A percentile compares a stretch with the other conserved stretches of the same genome.
Evolutionary conservation across 2,329 filamentous ascomycete species (phyloP).

Genomic region (Alternaria sp.): DNA sequence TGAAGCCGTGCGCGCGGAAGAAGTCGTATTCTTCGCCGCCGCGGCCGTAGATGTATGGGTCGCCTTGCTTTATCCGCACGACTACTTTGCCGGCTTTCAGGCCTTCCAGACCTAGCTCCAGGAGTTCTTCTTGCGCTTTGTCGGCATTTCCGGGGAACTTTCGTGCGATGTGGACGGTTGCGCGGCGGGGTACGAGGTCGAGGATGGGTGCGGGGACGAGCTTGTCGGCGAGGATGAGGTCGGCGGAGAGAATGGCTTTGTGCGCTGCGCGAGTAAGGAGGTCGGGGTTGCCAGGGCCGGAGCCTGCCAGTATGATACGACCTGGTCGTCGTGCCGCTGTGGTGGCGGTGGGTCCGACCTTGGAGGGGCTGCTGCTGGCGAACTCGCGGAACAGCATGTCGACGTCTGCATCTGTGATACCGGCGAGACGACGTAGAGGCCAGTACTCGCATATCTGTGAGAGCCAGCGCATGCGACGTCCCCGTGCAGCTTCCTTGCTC

Average conservation of each 20-base stretch:
- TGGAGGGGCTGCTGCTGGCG: constrained; percentile 48
- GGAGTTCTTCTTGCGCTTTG: constrained; percentile 86
- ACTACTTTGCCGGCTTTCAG: constrained; percentile 76
- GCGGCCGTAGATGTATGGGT: constrained; percentile 94
- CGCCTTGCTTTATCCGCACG: constrained; percentile 90
- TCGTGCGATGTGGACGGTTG: constrained; percentile 87
- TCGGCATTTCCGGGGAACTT: constrained; percentile 99
- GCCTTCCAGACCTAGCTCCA: constrained; percentile 76
- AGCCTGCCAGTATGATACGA: constrained; percentile 85
- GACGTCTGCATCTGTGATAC: constrained; percentile 80
- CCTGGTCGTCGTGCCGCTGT: constrained; percentile 56
- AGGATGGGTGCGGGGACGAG: constrained; percentile 84
- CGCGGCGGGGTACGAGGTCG: constrained; percentile 87
- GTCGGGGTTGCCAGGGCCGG: constrained; percentile 90
- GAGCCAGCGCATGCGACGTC: constrained; percentile 87
- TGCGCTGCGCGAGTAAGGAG: constrained; percentile 84
- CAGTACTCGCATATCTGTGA: constrained; percentile 98
- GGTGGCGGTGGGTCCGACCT: constrained; percentile 30
- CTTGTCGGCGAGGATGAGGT: constrained; percentile 85
- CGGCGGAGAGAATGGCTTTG: constrained; percentile 75
- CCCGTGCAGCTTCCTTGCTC: constrained; percentile 76
- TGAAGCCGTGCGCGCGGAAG: constrained; percentile 75
- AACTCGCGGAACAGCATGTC: constrained; percentile 78
- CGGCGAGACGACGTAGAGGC: constrained; percentile 82
- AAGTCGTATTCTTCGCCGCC: constrained; percentile 91